Conservation (phyloP, 352 stramenopile species). For the Peronospora destructor region DNA sequence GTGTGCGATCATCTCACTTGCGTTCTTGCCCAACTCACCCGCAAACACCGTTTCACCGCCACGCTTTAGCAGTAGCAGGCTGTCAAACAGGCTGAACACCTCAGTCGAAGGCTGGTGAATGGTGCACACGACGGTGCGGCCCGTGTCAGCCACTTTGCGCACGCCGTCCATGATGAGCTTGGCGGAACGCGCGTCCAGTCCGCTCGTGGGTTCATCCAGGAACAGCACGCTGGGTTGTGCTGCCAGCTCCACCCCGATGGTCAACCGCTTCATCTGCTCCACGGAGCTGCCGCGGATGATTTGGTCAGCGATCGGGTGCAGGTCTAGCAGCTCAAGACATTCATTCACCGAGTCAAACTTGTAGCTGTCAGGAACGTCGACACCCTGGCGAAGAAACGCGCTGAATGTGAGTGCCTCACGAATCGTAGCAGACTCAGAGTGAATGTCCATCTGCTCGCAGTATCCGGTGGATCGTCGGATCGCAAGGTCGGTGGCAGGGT, state of each 20-base stretch:
- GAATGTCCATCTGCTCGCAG: slow-evolving; percentile 84
- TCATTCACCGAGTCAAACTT: slow-evolving; percentile 27
- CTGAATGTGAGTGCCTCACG: too few relatives aligned
- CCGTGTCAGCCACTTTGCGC: slow-evolving; percentile 73
- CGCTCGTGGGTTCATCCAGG: slow-evolving; percentile 76
- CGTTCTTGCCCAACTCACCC: slow-evolving; percentile 34
- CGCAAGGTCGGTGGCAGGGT: too few relatives aligned
- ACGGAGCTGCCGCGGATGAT: slow-evolving; percentile 33
- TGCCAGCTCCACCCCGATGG: slow-evolving; percentile 21
- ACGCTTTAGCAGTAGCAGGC: too few relatives aligned
- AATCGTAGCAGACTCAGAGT: slow-evolving; percentile 27
- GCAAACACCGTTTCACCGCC: too few relatives aligned
- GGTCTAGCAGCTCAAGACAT: slow-evolving; percentile 17
- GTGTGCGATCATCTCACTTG: slow-evolving; percentile 27
- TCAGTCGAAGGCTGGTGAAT: too few relatives aligned
- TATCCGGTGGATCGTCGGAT: slow-evolving; percentile 25
- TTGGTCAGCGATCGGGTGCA: slow-evolving; percentile 22
- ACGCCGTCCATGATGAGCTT: slow-evolving; percentile 85
- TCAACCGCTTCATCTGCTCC: slow-evolving; percentile 35
- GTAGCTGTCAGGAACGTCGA: slow-evolving; percentile 26
- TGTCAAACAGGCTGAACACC: too few relatives aligned
- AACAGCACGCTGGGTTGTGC: slow-evolving; percentile 22
- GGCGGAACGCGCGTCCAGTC: slow-evolving; percentile 81
- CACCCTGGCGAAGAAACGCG: slow-evolving; percentile 6
- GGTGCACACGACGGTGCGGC: slow-evolving; percentile 33